These are phyloP conservation scores for Pseudogymnoascus sp. DNA, from an alignment of 2,329 filamentous ascomycete species.

Conservation along the genomic window DNA sequence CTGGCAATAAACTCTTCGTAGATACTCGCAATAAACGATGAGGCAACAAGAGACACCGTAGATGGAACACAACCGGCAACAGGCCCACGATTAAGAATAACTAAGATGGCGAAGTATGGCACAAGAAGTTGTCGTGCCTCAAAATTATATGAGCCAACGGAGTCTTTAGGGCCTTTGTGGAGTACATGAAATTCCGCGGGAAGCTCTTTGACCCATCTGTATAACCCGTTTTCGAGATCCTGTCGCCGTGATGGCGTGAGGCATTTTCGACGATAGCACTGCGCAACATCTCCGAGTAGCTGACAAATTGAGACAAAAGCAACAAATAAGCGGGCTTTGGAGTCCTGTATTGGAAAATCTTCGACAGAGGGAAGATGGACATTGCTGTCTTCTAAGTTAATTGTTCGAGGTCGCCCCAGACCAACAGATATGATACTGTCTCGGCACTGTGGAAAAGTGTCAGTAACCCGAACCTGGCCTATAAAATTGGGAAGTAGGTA, in stretches of 20 bases:
- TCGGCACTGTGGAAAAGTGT: conserved; percentile 21
- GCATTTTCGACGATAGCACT: conserved; percentile 8
- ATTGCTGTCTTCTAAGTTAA: conserved; percentile 9
- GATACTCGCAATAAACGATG: conserved; percentile 3
- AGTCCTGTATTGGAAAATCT: conserved; percentile 3
- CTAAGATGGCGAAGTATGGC: conserved; percentile 9
- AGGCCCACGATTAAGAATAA: conserved; percentile 6
- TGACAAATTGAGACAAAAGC: conserved; percentile 8
- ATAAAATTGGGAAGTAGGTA: neutral
- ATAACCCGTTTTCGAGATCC: conserved; percentile 15
- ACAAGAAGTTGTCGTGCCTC: conserved; percentile 6
- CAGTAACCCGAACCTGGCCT: neutral
- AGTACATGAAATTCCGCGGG: conserved; percentile 20
- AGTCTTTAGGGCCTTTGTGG: conserved; percentile 1
- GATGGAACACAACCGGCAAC: neutral
- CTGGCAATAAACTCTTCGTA: conserved; percentile 8
- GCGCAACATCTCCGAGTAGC: conserved; percentile 5
- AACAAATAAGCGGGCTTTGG: conserved; percentile 7
- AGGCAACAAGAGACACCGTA: neutral
- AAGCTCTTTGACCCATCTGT: conserved; percentile 31
- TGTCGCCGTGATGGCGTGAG: neutral
- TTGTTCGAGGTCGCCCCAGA: conserved; percentile 6
- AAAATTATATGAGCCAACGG: conserved; percentile 19
- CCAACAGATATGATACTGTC: conserved; percentile 35
- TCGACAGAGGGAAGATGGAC: conserved; percentile 6